These are phyloP conservation scores for Boletus tylopilopsis DNA, from an alignment of 768 basidiomycete genomes.

Conservation along the genomic window DNA sequence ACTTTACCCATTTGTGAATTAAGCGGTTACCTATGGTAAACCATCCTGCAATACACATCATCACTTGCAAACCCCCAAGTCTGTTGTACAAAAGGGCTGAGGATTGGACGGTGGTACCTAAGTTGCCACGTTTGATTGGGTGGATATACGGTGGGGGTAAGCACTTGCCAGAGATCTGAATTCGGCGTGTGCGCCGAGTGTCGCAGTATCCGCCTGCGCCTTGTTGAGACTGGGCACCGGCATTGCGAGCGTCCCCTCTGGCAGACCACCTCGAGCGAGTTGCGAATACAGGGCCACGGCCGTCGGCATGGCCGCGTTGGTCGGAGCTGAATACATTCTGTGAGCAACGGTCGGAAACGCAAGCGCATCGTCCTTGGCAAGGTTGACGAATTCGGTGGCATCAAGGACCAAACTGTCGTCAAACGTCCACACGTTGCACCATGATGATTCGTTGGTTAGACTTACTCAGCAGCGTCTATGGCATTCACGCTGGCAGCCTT, in stretches of 20 bases:
- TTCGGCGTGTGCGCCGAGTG: constrained; percentile 67
- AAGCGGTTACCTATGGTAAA: constrained; percentile 37
- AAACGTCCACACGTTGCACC: no score
- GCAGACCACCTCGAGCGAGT: constrained; percentile 56
- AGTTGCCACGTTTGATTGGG: no score
- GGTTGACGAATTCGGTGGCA: constrained; percentile 59
- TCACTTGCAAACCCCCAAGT: constrained; percentile 67
- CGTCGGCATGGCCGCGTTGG: constrained; percentile 46
- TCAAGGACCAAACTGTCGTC: no score
- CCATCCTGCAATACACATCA: constrained; percentile 31
- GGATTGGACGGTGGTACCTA: background rate
- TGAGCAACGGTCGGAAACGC: constrained; percentile 52
- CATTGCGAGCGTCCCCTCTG: constrained; percentile 45
- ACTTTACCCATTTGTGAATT: background rate
- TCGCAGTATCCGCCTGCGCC: constrained; percentile 31
- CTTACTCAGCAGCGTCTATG: constrained; percentile 52
- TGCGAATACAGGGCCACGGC: constrained; percentile 51
- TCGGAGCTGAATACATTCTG: constrained; percentile 54
- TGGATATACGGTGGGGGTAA: no score
- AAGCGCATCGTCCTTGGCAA: constrained; percentile 66
- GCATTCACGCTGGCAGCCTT: constrained; percentile 63
- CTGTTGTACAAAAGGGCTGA: constrained; percentile 64
- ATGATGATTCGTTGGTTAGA: no score
- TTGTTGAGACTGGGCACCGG: constrained; percentile 33
- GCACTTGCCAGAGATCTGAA: constrained; percentile 67